Evolutionary conservation across 306 rosid genomes (phyloP).

Genomic region (Lathyrus oleraceus): DNA sequence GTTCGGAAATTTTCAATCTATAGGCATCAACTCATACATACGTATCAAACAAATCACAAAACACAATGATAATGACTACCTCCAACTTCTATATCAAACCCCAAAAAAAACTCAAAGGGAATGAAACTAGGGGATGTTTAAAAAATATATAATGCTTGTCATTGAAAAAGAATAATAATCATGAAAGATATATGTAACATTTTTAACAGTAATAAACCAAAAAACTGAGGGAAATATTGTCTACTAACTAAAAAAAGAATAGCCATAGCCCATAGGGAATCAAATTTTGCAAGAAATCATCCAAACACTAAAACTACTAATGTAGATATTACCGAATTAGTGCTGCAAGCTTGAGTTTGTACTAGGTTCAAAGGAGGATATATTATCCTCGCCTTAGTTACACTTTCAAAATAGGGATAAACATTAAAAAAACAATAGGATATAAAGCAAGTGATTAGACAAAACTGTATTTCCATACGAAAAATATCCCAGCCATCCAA

Average conservation of each 20-base stretch:
- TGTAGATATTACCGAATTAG: neutral
- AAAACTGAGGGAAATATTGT: neutral
- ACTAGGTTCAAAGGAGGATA: conserved; percentile 8
- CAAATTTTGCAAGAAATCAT: conserved; percentile 15
- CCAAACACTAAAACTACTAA: neutral
- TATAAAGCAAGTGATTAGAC: conserved; percentile 3
- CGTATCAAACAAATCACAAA: neutral
- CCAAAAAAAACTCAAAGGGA: neutral
- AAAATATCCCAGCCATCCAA: conserved; percentile 6
- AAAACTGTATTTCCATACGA: conserved; percentile 24
- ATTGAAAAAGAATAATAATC: conserved; percentile 15
- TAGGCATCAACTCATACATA: conserved; percentile 4
- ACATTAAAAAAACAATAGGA: conserved; percentile 14
- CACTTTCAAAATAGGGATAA: conserved; percentile 1
- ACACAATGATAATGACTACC: neutral
- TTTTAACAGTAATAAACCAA: neutral
- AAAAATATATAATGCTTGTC: conserved; percentile 9
- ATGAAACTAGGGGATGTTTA: neutral
- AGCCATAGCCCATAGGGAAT: neutral
- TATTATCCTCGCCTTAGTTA: neutral
- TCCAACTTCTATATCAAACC: neutral
- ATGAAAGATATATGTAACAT: neutral
- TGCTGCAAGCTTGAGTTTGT: conserved; percentile 16
- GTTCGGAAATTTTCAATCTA: conserved; percentile 10
- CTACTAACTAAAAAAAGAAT: conserved; percentile 1